Evolutionary conservation across 768 basidiomycete genomes (phyloP).

Genomic region (Pleurotus sapidus): DNA sequence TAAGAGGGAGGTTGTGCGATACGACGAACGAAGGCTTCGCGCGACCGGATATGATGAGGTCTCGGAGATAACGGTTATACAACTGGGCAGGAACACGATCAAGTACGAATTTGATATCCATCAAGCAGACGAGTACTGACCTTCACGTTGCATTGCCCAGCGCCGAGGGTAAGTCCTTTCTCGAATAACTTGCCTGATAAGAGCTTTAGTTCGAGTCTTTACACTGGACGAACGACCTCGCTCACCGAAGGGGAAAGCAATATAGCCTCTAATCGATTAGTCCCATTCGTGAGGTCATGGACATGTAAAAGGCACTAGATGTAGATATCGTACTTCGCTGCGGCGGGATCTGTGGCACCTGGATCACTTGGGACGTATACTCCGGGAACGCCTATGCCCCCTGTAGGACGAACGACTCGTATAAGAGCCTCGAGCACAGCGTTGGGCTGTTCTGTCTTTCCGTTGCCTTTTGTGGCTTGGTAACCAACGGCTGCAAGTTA

Average conservation of each 20-base stretch:
- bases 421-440: constrained; percentile 49
- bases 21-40: constrained; percentile 56
- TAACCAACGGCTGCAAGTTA: constrained; percentile 44
- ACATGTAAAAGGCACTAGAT: too few relatives aligned
- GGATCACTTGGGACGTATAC: constrained; percentile 57
- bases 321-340: constrained; percentile 35
- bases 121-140: constrained; percentile 17
- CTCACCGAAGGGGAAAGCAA: constrained; percentile 48
- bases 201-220: not conserved
- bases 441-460: constrained; percentile 58
- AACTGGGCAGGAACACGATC: constrained; percentile 21
- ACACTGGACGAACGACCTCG: too few relatives aligned
- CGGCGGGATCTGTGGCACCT: constrained; percentile 50
- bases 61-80: constrained; percentile 52
- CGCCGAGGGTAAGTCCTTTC: constrained; percentile 51
- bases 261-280: constrained; percentile 35
- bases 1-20: constrained; percentile 46
- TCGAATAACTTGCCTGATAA: constrained; percentile 42
- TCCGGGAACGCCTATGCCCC: constrained; percentile 56
- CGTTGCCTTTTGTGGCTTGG: constrained; percentile 49
- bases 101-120: not conserved
- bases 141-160: constrained; percentile 58
- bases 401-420: constrained; percentile 49
- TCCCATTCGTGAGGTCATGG: too few relatives aligned
- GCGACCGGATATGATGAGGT: constrained; percentile 49